phyloP scores from a whole-genome alignment of 2,329 filamentous ascomycete genomes.

The Diaporthe sp. region DNA sequence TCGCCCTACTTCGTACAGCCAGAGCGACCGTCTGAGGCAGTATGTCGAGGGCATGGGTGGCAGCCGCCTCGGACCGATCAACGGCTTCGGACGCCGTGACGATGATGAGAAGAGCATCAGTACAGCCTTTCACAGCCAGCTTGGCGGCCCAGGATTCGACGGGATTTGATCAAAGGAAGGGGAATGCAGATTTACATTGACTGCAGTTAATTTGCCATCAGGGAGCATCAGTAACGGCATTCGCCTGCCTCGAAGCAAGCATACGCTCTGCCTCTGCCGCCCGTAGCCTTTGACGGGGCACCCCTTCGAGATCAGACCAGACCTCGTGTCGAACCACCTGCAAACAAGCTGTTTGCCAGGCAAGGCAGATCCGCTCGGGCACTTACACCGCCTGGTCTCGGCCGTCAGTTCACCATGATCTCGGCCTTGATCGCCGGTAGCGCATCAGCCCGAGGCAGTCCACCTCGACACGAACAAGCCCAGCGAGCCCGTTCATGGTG shows the following conservation, averaged over 20 bases:
- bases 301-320: constrained; percentile 4
- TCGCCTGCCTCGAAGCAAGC: constrained; percentile 20
- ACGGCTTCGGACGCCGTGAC: constrained; percentile 80
- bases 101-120: constrained; percentile 97
- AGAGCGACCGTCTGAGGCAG: constrained; percentile 92
- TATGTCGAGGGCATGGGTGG: constrained; percentile 83
- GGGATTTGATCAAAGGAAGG: constrained; percentile 50
- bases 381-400: neutral
- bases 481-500: constrained; percentile 14
- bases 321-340: neutral
- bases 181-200: constrained; percentile 32
- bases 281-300: constrained; percentile 15
- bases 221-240: constrained; percentile 21
- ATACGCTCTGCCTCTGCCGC: constrained; percentile 28
- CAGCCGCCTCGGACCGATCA: constrained; percentile 75
- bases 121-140: constrained; percentile 95
- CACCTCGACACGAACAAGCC: constrained; percentile 14
- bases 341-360: constrained; percentile 22
- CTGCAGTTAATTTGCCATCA: constrained; percentile 27
- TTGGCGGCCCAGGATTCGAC: constrained; percentile 73
- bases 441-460: constrained; percentile 2
- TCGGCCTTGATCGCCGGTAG: neutral
- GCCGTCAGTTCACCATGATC: neutral
- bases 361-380: constrained; percentile 7
- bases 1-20: constrained; percentile 73